These are phyloP conservation scores for Diaporthe aspalathi DNA, from an alignment of 2,329 filamentous ascomycete genomes.

Conservation along the genomic window DNA sequence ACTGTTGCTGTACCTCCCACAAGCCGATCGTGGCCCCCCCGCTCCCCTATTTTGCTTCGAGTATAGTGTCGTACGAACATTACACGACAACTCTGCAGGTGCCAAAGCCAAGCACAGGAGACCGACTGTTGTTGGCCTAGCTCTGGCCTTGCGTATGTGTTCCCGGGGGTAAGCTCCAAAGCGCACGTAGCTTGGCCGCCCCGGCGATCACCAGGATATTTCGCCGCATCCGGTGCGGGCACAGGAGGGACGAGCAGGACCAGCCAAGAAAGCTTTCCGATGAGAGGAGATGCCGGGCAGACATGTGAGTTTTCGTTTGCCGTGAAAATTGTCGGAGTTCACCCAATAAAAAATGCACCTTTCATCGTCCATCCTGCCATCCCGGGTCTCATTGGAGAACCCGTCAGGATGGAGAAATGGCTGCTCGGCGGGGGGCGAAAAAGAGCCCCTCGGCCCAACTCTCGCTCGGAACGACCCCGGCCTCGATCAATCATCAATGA, in stretches of 20 bases:
- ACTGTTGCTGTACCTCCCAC: not conserved
- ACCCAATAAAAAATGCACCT: conserved; percentile 16
- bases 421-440: conserved; percentile 10
- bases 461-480: conserved; percentile 27
- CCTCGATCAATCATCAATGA: conserved; percentile 17
- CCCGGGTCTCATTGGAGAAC: not conserved
- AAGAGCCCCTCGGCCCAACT: conserved; percentile 22
- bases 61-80: conserved; percentile 7
- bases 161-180: conserved; percentile 22
- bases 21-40: not conserved
- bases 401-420: not conserved
- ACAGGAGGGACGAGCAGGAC: not conserved
- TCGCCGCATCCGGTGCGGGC: conserved; percentile 27
- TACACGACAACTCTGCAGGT: not conserved
- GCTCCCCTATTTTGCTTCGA: conserved; percentile 11
- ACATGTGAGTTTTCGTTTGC: not conserved
- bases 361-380: not conserved
- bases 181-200: conserved; percentile 2
- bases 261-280: conserved; percentile 1
- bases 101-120: not conserved
- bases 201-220: conserved; percentile 17
- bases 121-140: not conserved
- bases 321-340: too few relatives aligned
- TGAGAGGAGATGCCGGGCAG: not conserved
- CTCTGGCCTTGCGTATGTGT: too few relatives aligned